Evolutionary conservation across 495 filamentous ascomycete species (phyloP).

Genomic region (Lophiostoma macrostomum): DNA sequence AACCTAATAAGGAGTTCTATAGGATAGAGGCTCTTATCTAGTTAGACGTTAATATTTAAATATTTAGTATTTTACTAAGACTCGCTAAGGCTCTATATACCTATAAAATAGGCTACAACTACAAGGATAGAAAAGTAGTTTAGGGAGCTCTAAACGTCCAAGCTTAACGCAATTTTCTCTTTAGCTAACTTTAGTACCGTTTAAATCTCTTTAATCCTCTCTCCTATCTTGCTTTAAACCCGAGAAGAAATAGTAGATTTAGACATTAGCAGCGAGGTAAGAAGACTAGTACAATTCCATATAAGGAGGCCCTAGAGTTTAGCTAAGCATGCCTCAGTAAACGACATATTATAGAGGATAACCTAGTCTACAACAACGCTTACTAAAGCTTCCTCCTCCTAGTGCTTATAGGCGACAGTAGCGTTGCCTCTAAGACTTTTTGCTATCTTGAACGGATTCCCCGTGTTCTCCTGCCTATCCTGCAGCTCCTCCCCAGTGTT

Average conservation of each 20-base stretch:
- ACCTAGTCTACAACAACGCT: too few species aligned
- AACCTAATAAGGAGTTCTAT: background rate
- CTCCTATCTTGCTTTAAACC: background rate
- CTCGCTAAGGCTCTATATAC: background rate
- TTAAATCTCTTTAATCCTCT: background rate
- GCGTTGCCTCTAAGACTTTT: too few species aligned
- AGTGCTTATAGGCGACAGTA: too few species aligned
- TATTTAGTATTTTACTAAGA: background rate
- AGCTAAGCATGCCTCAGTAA: too few species aligned
- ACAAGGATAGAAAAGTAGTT: background rate
- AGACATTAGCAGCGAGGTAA: background rate
- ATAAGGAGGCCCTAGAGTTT: too few species aligned
- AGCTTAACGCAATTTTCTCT: background rate
- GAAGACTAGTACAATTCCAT: background rate
- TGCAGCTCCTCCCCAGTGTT: too few species aligned
- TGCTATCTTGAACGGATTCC: too few species aligned
- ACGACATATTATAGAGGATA: too few species aligned
- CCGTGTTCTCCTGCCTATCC: too few species aligned
- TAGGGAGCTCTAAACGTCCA: background rate
- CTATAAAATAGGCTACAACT: background rate
- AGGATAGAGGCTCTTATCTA: background rate
- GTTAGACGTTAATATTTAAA: background rate
- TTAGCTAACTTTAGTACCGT: background rate
- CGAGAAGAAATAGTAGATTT: background rate
- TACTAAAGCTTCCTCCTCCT: too few species aligned